A percentile compares a stretch with the other conserved stretches of the same genome.
Conservation (phyloP, 179 eudicot genomes). For the Actinidia arguta region DNA sequence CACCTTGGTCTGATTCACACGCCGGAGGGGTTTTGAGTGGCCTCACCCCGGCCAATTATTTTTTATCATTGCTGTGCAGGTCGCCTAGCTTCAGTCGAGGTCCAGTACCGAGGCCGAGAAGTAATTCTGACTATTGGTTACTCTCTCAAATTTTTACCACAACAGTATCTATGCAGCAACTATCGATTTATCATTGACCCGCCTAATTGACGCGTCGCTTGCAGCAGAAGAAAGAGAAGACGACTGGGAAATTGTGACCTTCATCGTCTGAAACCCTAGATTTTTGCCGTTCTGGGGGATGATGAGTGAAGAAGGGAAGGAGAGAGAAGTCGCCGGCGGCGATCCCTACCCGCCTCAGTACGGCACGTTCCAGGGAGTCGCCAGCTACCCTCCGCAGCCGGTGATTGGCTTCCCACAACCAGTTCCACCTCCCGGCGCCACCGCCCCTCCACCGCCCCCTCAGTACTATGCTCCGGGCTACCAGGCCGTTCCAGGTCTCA, state of each 20-base stretch:
- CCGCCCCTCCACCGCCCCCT: background rate
- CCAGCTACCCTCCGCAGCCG: conserved; percentile 56
- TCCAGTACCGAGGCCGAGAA: no score
- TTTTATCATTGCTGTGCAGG: no score
- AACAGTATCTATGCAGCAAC: no score
- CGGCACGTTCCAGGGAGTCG: conserved; percentile 86
- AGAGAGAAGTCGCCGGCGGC: background rate
- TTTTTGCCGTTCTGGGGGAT: background rate
- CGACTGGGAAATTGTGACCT: background rate
- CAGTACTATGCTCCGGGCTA: background rate
- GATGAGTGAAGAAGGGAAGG: conserved; percentile 25
- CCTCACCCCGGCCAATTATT: no score
- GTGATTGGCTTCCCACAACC: conserved; percentile 72
- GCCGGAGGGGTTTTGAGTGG: no score
- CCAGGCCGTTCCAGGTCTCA: conserved; percentile 69
- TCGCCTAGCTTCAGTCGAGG: no score
- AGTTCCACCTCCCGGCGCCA: background rate
- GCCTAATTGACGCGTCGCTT: background rate
- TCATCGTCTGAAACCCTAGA: conserved; percentile 3
- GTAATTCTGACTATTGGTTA: no score
- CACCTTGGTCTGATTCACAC: no score
- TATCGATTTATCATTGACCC: no score
- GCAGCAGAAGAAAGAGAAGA: background rate
- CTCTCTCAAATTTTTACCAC: no score
- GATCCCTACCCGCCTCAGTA: conserved; percentile 57